phyloP scores from a whole-genome alignment of 352 stramenopile genomes.

The Peronospora destructor region DNA sequence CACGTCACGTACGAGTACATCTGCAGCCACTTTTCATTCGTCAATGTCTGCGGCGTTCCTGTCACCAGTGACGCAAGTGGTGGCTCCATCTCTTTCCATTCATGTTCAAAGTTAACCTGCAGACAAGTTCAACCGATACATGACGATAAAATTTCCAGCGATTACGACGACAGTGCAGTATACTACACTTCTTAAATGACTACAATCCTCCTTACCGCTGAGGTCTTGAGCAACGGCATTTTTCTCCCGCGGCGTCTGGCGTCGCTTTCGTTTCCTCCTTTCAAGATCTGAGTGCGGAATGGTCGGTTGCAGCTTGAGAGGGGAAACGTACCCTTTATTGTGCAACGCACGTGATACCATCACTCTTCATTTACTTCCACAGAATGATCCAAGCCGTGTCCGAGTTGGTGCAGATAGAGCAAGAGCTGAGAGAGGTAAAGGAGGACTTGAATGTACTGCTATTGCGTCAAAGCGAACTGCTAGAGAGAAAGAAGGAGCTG shows the following conservation, averaged over 20 bases:
- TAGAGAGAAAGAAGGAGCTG: slow-evolving; percentile 39
- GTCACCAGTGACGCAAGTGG: slow-evolving; percentile 70
- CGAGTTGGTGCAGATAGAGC: slow-evolving; percentile 45
- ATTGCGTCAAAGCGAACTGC: slow-evolving; percentile 43
- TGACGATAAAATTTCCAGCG: slow-evolving; percentile 3
- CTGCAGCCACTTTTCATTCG: slow-evolving; percentile 78
- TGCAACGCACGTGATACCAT: slow-evolving; percentile 10
- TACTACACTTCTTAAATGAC: background rate
- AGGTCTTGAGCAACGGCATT: slow-evolving; percentile 82
- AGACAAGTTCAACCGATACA: slow-evolving; percentile 9
- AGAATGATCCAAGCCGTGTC: slow-evolving; percentile 27
- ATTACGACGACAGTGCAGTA: background rate
- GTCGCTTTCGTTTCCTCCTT: slow-evolving; percentile 15
- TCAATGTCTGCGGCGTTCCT: slow-evolving; percentile 54
- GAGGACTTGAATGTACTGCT: slow-evolving; percentile 46
- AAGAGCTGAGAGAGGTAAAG: slow-evolving; percentile 47
- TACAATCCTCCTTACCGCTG: slow-evolving; percentile 36
- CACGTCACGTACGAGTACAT: slow-evolving; percentile 73
- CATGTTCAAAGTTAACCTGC: slow-evolving; percentile 81
- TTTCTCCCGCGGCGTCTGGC: background rate
- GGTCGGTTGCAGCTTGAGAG: slow-evolving; percentile 22
- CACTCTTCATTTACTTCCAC: slow-evolving; percentile 6
- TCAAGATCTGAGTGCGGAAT: slow-evolving; percentile 17
- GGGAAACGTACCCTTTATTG: slow-evolving; percentile 9
- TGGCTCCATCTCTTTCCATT: slow-evolving; percentile 79